Conservation (phyloP, 169 alveolate genomes). For the Cryptosporidium bovis region DNA sequence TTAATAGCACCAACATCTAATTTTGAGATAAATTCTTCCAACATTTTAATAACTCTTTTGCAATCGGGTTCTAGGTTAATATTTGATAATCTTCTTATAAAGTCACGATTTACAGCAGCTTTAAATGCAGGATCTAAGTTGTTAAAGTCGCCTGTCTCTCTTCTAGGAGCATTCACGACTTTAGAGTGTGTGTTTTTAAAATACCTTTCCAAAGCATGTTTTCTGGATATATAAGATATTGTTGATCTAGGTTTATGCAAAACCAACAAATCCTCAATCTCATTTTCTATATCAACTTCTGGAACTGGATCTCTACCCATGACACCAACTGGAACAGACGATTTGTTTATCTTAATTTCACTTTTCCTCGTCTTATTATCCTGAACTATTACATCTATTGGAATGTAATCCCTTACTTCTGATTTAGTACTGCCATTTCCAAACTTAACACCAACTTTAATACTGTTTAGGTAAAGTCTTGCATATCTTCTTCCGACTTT, state of each 20-base stretch:
- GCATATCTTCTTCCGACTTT: constrained; percentile 58
- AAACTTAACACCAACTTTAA: constrained; percentile 46
- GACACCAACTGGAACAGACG: constrained; percentile 55
- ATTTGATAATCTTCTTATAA: constrained; percentile 45
- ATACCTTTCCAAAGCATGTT: constrained; percentile 37
- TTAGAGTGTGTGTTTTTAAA: constrained; percentile 53
- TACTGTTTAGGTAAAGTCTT: constrained; percentile 35
- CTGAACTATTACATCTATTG: constrained; percentile 53
- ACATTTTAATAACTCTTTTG: constrained; percentile 18
- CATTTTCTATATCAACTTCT: constrained; percentile 69
- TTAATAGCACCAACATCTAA: constrained; percentile 35
- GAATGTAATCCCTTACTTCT: constrained; percentile 42
- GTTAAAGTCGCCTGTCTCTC: constrained; percentile 51
- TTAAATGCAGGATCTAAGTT: constrained; percentile 47
- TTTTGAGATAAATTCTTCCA: constrained; percentile 45
- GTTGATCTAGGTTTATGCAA: constrained; percentile 55
- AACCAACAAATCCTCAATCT: constrained; percentile 42
- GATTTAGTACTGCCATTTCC: constrained; percentile 55
- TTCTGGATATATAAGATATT: constrained; percentile 36
- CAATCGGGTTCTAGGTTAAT: constrained; percentile 43
- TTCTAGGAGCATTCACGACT: constrained; percentile 65
- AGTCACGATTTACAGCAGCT: constrained; percentile 63
- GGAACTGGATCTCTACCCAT: constrained; percentile 68
- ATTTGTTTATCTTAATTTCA: constrained; percentile 1
- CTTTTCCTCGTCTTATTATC: constrained; percentile 6